Evolutionary conservation across 1,284 basidiomycete genomes (phyloP), one percentile per base, ranked within the genome.

Genomic region (Cystobasidium slooffiae): DNA sequence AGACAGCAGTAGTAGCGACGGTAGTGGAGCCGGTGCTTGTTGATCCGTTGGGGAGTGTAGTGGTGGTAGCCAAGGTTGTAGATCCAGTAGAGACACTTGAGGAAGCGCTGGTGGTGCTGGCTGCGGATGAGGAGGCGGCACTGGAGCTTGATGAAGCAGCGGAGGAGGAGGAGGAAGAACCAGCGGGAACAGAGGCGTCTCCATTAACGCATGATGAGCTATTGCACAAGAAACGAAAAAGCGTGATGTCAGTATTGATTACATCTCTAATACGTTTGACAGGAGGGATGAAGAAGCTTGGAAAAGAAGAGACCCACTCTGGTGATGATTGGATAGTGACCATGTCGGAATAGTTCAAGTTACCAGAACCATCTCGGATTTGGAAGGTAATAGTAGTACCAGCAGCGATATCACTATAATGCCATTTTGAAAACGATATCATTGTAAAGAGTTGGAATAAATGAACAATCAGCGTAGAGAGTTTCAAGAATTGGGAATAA

Each of bases 361-460:
- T 39, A 41, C 72, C 75, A 9, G 61, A 43, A 6, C 68, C 70
- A 63, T 73, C 75, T 52, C 75, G 56, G 46, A 75, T 72, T 44
- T 59, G 53, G 51, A 75, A 65, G 10, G 62, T 75, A 47, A 75
- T 67, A 18, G 62, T n/a, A 18, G 75, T 75, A 37, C 75, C 75
- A 51, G 75, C 75, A 6, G 61, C 46, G 20, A 75, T 46, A 53
- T 75, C 58, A 31, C 55, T 63, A 24, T 63, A 24, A 39, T 51
- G 47, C 16, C 14, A 51, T 20, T 20, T 16, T 14, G 20, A 51
- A 16, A 51, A 20, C 3, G 6, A 51, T 1, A 16, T 16, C 14
- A 51, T 44, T 20, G n/a, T 6, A 47, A 24, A 49, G 43, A 20
- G 22, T 58, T n/a, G 39, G 8, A 24, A 58, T 7, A n/a, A 14